Evolutionary conservation across 208 protist genomes (phyloP), one percentile per base, ranked within the genome.

Genomic region (Leishmania arabica): DNA sequence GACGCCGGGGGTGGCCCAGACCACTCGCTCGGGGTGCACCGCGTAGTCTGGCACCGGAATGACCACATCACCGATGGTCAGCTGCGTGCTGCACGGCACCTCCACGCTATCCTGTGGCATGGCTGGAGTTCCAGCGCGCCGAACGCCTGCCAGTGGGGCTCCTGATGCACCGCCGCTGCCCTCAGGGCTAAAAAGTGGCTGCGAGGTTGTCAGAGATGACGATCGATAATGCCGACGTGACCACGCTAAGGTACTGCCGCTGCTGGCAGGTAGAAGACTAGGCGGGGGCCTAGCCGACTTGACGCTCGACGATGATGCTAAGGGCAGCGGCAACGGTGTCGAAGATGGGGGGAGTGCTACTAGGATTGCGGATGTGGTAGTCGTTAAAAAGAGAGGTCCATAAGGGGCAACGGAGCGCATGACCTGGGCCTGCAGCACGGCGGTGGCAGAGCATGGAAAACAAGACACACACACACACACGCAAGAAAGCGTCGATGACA

Each of bases 31-130:
- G 11, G 93, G 93, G 78, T 93, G 89, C 3, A 42, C 58, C 13
- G 87, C 86, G 64, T 79, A 88, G 66, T 87, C 83, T 8, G 93
- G 88, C 17, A 96, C 84, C 15, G 91, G 87, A n/a, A 95, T 87
- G 19, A 83, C 83, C 45, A 96, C 84, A 78, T 96, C 93, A n/a
- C 93, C 93, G 88, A 96, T 94, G 49, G 86, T 92, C 75, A 96
- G 90, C 27, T 78, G 79, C 31, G 82, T 83, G 78, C 86, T 87
- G 79, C 70, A 92, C 19, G 81, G 88, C 51, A 89, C 75, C 40
- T 70, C 81, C 65, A 74, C 75, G 19, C 72, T 78, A 53, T 74
- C 81, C 5, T 66, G 65, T 21, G 84, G 76, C 78, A 76, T 75
- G 58, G 75, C 51, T 49, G 60, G 75, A 49, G 56, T 45, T 19